phyloP scores from a whole-genome alignment of 345 rosid genomes.

The Adansonia digitata region DNA sequence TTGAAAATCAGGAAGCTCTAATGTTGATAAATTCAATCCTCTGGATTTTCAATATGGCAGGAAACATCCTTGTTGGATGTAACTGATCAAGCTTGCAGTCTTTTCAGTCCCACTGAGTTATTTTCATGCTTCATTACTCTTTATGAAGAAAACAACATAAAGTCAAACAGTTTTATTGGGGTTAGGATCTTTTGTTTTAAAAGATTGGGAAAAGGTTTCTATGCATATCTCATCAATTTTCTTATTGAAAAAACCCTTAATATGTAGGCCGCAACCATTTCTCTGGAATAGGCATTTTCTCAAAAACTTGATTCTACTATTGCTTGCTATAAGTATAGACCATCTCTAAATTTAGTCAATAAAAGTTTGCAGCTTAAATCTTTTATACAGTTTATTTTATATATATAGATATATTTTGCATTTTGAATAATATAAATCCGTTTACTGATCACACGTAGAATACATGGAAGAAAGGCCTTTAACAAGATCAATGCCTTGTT shows the following conservation, averaged over 20 bases:
- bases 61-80: conserved; percentile 84
- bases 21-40: not conserved
- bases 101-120: conserved; percentile 82
- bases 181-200: not conserved
- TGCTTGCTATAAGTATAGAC: not conserved
- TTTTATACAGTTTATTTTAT: not conserved
- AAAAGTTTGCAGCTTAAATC: not conserved
- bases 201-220: not conserved
- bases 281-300: not conserved
- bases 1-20: not conserved
- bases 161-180: not conserved
- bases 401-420: not conserved
- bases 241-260: not conserved
- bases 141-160: not conserved
- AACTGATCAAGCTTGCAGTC: conserved; percentile 82
- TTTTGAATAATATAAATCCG: not conserved
- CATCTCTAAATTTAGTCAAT: not conserved
- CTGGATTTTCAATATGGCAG: conserved; percentile 38
- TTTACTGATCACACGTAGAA: not conserved
- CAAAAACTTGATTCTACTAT: not conserved
- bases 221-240: not conserved
- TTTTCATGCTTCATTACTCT: not conserved
- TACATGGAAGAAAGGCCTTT: not conserved
- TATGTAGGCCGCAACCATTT: not conserved
- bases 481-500: not conserved